Evolutionary conservation across 202 grass and related monocot genomes (phyloP), one percentile per base, ranked within the genome.

Genomic region (Brachypodium distachyon): DNA sequence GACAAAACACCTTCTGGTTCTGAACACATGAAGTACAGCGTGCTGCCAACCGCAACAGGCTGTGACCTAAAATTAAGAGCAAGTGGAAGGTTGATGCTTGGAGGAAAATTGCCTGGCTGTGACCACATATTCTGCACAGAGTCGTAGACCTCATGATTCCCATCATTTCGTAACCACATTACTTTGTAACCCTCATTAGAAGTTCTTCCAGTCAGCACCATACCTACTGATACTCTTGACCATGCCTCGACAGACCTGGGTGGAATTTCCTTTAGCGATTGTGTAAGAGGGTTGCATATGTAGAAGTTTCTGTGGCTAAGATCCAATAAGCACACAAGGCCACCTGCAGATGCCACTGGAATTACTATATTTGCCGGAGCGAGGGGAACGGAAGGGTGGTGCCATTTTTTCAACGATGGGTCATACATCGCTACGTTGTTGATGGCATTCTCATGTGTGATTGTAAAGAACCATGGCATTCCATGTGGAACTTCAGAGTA

Each of bases 1-100:
- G 84, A 94, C 83, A 98, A 87, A 85, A 98, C 88, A 84, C 91
- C 95, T 68, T 98, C 89, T 74, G 91, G 91, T 84, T 98, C 87
- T 78, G 87, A 75, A 41, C 92, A 84, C 95, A 94, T 94, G 77
- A 94, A 97, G 82, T 97, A 97, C 21, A 97, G 67, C 14, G 84
- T 90, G 60, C 80, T 92, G 78, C 87, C 91, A 69, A 92, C 80
- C 34, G 89, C 84, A 2, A 98, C 73, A 21, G 89, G 85, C 56
- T 92, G 91, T 59, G 95, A 98, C 87, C 89, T 98, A 82, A 98
- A 98, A 85, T 94, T 92, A 52, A 98, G 69, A 77, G 84, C 77
- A 38, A 98, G 79, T 50, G 95, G 91, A 70, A 92, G 74, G 48
- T 91, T 94, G 82, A 98, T 89, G 70, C 80, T 90, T 11, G 80